Evolutionary conservation across 345 rosid species (phyloP).

Genomic region (Gossypium rotundifolium): DNA sequence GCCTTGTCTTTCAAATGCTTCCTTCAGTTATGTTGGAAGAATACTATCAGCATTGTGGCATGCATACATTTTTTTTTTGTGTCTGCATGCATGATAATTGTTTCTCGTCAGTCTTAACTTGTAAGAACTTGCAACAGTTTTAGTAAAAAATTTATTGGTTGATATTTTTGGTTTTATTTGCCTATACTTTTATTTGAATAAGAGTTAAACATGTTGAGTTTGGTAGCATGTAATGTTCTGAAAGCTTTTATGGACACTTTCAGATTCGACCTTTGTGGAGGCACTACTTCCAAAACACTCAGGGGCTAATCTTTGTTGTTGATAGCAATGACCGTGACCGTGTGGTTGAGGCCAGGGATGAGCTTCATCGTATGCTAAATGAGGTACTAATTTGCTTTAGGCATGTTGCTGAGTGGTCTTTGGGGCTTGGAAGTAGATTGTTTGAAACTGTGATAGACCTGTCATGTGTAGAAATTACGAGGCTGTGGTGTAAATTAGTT

Average conservation of each 20-base stretch:
- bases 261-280: conserved; percentile 46
- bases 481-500: neutral
- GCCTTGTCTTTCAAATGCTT: conserved; percentile 2
- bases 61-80: neutral
- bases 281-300: conserved; percentile 1
- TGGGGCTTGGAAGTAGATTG: neutral
- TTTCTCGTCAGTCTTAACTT: neutral
- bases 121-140: neutral
- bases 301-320: conserved; percentile 7
- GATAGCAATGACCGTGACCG: conserved; percentile 7
- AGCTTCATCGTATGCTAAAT: conserved; percentile 69
- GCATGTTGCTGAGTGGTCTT: neutral
- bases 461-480: neutral
- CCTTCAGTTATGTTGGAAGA: conserved; percentile 3
- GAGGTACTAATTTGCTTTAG: conserved; percentile 35
- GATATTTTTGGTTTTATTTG: neutral
- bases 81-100: neutral
- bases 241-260: neutral
- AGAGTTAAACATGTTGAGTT: conserved; percentile 20
- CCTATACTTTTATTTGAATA: neutral
- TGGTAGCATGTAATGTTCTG: neutral
- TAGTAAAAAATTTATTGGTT: neutral
- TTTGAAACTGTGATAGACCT: neutral
- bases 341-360: conserved; percentile 5
- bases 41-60: conserved; percentile 5